Percentiles rank a stretch among this genome's conserved stretches.
These are phyloP conservation scores for Diplodia intermedia DNA, from an alignment of 2,329 filamentous ascomycete genomes.

Conservation along the genomic window DNA sequence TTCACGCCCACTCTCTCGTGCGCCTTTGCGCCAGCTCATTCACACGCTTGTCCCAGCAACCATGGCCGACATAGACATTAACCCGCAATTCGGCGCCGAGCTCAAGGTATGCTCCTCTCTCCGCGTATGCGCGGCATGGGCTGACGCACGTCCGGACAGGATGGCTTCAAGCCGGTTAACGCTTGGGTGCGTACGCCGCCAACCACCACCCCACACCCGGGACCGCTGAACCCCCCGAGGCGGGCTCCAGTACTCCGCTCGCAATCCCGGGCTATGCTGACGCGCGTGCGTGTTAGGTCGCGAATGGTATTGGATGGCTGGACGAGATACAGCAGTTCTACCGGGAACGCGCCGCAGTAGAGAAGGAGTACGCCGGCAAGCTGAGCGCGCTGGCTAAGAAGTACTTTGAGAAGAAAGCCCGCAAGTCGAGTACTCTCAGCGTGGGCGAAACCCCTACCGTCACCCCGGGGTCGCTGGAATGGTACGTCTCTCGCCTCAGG, in stretches of 20 bases:
- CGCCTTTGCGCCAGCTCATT: conserved; percentile 9
- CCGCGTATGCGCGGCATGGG: conserved; percentile 26
- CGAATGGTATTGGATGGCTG: conserved; percentile 89
- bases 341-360: conserved; percentile 89
- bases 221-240: conserved; percentile 1
- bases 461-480: conserved; percentile 94
- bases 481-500: conserved; percentile 53
- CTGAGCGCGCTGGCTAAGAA: conserved; percentile 88
- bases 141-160: conserved; percentile 60
- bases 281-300: conserved; percentile 59
- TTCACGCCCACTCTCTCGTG: conserved; percentile 24
- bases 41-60: conserved; percentile 15
- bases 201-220: conserved; percentile 33
- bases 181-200: conserved; percentile 69
- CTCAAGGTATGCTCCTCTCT: conserved; percentile 71
- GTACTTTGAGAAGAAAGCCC: conserved; percentile 96
- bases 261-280: background rate
- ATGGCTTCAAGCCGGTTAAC: conserved; percentile 95
- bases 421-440: conserved; percentile 84
- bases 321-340: conserved; percentile 98
- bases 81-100: conserved; percentile 89
- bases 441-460: conserved; percentile 92
- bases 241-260: background rate
- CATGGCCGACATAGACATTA: conserved; percentile 84
- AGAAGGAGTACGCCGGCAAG: conserved; percentile 95